These are phyloP conservation scores for Hypoxylon fuscum DNA, from an alignment of 495 filamentous ascomycete species.

Conservation along the genomic window DNA sequence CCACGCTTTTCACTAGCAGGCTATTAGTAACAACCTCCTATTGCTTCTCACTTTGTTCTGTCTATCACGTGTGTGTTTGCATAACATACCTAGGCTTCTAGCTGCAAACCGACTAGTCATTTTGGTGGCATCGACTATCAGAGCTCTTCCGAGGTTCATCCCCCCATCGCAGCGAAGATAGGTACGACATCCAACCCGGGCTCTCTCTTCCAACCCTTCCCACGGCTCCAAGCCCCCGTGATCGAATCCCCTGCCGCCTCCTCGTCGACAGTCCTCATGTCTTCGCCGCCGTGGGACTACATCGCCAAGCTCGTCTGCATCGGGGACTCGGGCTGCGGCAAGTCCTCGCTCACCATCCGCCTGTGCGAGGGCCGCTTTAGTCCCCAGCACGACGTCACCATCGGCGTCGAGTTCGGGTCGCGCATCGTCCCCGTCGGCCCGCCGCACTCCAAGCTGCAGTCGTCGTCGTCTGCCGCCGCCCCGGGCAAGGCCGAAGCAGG, in stretches of 20 bases:
- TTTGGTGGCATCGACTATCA: slow-evolving; percentile 1
- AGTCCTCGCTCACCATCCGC: slow-evolving; percentile 88
- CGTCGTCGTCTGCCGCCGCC: slow-evolving; percentile 42
- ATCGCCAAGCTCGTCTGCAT: slow-evolving; percentile 98
- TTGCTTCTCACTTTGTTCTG: not conserved
- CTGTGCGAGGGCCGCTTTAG: slow-evolving; percentile 97
- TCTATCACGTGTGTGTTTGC: slow-evolving; percentile 10
- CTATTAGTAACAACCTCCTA: not conserved
- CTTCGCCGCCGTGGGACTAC: slow-evolving; percentile 86
- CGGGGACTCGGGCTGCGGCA: slow-evolving; percentile 93
- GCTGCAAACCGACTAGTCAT: slow-evolving; percentile 7
- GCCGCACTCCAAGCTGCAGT: slow-evolving; percentile 60
- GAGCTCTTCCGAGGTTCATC: slow-evolving; percentile 7
- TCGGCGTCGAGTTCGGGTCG: slow-evolving; percentile 96
- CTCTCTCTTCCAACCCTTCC: no score
- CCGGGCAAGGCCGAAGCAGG: no score
- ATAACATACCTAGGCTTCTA: slow-evolving; percentile 3
- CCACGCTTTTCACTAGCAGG: not conserved
- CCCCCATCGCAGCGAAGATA: not conserved
- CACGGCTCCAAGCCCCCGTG: slow-evolving; percentile 5
- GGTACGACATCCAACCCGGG: no score
- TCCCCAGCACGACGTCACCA: slow-evolving; percentile 92
- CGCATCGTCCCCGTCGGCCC: slow-evolving; percentile 92
- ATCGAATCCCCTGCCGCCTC: slow-evolving; percentile 9
- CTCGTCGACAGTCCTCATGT: slow-evolving; percentile 48